These are phyloP conservation scores for Penstemon newberryi DNA, from an alignment of 257 asterid genomes.

Conservation along the genomic window DNA sequence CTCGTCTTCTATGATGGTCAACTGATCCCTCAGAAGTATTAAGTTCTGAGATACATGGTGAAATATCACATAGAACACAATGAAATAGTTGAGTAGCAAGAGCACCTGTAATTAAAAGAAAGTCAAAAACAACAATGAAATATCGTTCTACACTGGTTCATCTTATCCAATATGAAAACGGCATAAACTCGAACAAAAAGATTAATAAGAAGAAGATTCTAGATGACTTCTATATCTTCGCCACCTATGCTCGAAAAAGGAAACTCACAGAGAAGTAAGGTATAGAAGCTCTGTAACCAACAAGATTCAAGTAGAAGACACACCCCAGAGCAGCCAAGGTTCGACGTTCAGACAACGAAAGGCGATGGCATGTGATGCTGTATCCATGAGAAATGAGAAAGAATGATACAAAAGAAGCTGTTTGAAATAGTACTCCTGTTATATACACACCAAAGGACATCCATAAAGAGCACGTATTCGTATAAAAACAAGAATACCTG, in stretches of 20 bases:
- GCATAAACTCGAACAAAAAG: neutral
- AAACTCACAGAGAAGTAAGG: conserved; percentile 83
- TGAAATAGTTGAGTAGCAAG: conserved; percentile 53
- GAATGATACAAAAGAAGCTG: conserved; percentile 61
- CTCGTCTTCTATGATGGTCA: conserved; percentile 65
- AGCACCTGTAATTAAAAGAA: conserved; percentile 45
- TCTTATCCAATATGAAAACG: neutral
- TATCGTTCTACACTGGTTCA: neutral
- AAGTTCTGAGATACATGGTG: conserved; percentile 65
- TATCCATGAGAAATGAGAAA: conserved; percentile 80
- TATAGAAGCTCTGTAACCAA: conserved; percentile 77
- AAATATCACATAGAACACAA: conserved; percentile 65
- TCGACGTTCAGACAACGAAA: conserved; percentile 69
- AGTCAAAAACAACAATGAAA: neutral
- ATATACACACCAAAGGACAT: conserved; percentile 87
- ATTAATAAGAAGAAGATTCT: neutral
- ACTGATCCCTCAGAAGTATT: conserved; percentile 58
- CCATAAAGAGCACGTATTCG: conserved; percentile 76
- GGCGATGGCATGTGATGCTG: conserved; percentile 74
- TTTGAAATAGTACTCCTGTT: conserved; percentile 71
- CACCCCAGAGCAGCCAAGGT: conserved; percentile 56
- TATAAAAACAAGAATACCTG: conserved; percentile 76
- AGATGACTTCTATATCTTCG: neutral
- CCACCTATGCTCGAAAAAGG: neutral
- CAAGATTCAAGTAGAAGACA: conserved; percentile 73